These are phyloP conservation scores for Acer yangbiense DNA, from an alignment of 345 rosid genomes.

Conservation along the genomic window DNA sequence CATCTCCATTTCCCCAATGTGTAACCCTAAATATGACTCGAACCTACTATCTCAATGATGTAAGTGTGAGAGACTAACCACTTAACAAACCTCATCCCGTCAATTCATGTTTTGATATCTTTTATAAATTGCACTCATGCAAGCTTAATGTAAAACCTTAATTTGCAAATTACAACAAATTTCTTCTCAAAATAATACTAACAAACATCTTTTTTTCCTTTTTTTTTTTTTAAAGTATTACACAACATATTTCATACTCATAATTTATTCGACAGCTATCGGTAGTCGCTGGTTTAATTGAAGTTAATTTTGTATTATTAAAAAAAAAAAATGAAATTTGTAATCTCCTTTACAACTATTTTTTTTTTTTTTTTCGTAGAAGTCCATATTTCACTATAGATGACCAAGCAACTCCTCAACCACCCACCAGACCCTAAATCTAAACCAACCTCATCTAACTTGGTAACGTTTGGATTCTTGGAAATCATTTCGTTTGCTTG, in stretches of 20 bases:
- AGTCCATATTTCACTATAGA: slow-evolving; percentile 20
- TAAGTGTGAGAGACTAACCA: no score
- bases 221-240: no score
- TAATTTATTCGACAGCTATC: neutral
- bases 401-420: slow-evolving; percentile 21
- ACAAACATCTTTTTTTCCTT: no score
- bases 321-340: neutral
- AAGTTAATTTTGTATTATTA: neutral
- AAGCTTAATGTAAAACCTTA: no score
- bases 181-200: neutral
- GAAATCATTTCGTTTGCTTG: slow-evolving; percentile 20
- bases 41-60: no score
- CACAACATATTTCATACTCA: no score
- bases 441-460: slow-evolving; percentile 21
- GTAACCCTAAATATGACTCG: no score
- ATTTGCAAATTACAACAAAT: no score
- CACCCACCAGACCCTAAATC: slow-evolving; percentile 19
- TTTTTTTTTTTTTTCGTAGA: neutral
- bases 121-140: neutral
- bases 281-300: neutral
- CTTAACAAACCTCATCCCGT: no score
- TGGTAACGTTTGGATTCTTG: slow-evolving; percentile 16
- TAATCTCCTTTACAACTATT: neutral
- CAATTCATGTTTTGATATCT: neutral
- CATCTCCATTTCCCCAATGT: no score